Percentiles rank a stretch among this genome's conserved stretches.
Evolutionary conservation across 1,284 basidiomycete genomes (phyloP).

Genomic region (Ustilago esculenta): DNA sequence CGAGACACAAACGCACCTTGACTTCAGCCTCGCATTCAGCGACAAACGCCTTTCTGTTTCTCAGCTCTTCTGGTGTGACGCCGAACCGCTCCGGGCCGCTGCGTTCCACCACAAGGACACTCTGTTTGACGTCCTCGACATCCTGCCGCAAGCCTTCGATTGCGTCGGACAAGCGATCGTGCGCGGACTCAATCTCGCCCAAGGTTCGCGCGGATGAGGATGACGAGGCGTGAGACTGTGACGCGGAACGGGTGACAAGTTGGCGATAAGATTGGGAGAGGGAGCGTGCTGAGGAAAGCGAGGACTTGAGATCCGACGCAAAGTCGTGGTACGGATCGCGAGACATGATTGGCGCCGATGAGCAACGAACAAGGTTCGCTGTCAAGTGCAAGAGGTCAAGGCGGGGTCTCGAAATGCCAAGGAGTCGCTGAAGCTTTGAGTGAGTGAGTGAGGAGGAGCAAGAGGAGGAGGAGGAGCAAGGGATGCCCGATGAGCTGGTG

Average conservation of each 20-base stretch:
- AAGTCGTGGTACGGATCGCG: conserved; percentile 64
- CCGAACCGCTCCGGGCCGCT: conserved; percentile 61
- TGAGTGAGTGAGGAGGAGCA: too few relatives aligned
- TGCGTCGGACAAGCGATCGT: conserved; percentile 49
- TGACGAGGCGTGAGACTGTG: conserved; percentile 2
- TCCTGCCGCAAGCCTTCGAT: conserved; percentile 59
- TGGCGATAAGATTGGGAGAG: conserved; percentile 45
- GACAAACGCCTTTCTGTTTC: conserved; percentile 48
- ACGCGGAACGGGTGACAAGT: too few relatives aligned
- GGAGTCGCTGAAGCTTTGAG: not conserved
- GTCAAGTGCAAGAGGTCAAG: too few relatives aligned
- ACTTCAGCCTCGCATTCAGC: conserved; percentile 50
- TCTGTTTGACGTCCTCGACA: conserved; percentile 60
- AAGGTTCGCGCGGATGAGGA: conserved; percentile 1
- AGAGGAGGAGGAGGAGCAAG: not conserved
- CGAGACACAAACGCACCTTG: conserved; percentile 20
- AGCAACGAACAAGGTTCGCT: too few relatives aligned
- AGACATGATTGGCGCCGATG: too few relatives aligned
- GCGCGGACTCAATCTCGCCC: conserved; percentile 26
- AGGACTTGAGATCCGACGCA: conserved; percentile 55
- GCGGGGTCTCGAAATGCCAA: too few relatives aligned
- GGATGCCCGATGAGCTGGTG: conserved; percentile 7
- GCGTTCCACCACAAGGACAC: conserved; percentile 58
- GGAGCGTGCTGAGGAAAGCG: conserved; percentile 44
- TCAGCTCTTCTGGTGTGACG: conserved; percentile 50